Evolutionary conservation across 225 moss, liverwort and hornwort species (phyloP).

Genomic region (Thuidium tamariscinum): DNA sequence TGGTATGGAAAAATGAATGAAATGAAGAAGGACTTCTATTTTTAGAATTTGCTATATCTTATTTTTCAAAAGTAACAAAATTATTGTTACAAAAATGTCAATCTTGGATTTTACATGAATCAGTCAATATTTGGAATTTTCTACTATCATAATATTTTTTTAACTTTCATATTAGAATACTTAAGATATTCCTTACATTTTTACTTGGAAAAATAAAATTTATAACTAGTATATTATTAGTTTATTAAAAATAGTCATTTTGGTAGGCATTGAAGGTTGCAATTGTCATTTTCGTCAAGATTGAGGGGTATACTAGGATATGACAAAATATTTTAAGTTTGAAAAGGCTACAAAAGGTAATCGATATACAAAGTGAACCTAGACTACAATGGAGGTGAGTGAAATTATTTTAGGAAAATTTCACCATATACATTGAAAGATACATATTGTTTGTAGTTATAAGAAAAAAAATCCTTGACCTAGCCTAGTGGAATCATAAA

Average conservation of each 20-base stretch:
- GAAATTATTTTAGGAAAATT: background rate
- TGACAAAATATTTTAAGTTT: background rate
- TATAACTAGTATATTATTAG: background rate
- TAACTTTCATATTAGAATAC: background rate
- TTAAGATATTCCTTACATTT: background rate
- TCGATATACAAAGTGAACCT: too few relatives aligned
- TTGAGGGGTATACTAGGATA: background rate
- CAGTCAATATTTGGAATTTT: background rate
- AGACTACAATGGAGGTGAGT: background rate
- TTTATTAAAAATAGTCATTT: background rate
- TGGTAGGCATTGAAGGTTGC: too few relatives aligned
- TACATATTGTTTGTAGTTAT: background rate
- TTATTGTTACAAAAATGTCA: rapidly evolving
- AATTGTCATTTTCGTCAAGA: rapidly evolving
- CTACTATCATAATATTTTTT: rapidly evolving
- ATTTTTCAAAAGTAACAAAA: background rate
- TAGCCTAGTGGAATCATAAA: background rate
- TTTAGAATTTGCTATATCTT: background rate
- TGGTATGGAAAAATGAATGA: rapidly evolving
- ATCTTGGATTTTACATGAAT: rapidly evolving
- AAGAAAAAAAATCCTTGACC: too few relatives aligned
- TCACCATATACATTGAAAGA: too few relatives aligned
- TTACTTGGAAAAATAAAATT: background rate
- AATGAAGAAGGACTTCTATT: rapidly evolving
- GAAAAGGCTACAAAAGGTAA: too few relatives aligned